Conservation (phyloP, 129 eudicot species). For the Calendula officinalis region DNA sequence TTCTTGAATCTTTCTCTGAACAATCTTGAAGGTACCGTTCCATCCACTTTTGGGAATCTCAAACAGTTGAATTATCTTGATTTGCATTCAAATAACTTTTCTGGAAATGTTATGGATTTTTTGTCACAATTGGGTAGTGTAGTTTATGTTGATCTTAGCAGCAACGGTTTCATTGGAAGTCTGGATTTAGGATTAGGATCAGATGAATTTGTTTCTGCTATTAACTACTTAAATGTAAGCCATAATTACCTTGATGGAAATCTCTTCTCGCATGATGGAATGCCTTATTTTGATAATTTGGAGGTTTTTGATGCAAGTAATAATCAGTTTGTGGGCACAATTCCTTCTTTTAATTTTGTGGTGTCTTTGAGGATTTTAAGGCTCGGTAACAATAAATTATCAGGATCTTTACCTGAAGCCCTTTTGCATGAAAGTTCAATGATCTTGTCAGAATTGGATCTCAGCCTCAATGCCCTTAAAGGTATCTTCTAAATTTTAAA, state of each 20-base stretch:
- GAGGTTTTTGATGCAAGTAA: conserved; percentile 79
- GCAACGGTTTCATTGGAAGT: conserved; percentile 51
- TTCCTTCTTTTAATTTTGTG: conserved; percentile 74
- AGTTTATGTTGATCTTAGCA: conserved; percentile 62
- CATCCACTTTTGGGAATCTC: conserved; percentile 42
- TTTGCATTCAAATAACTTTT: conserved; percentile 56
- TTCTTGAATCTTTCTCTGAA: conserved; percentile 56
- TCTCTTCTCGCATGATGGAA: conserved; percentile 80
- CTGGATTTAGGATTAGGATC: conserved; percentile 64
- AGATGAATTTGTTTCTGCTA: conserved; percentile 52
- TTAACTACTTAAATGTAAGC: conserved; percentile 64
- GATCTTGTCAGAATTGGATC: conserved; percentile 69
- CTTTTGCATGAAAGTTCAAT: conserved; percentile 78
- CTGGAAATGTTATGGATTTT: conserved; percentile 57
- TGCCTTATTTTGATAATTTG: conserved; percentile 75
- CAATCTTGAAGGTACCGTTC: conserved; percentile 47
- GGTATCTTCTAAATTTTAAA: conserved; percentile 33
- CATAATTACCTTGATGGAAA: conserved; percentile 58
- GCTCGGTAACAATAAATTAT: conserved; percentile 52
- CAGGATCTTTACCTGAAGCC: conserved; percentile 80
- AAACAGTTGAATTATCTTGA: conserved; percentile 55
- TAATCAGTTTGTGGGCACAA: conserved; percentile 60
- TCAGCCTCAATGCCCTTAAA: conserved; percentile 71
- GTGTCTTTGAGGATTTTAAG: conserved; percentile 70
- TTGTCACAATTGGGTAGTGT: conserved; percentile 52